Conservation (phyloP, 768 basidiomycete species). For the Hypholoma sublateritium region DNA sequence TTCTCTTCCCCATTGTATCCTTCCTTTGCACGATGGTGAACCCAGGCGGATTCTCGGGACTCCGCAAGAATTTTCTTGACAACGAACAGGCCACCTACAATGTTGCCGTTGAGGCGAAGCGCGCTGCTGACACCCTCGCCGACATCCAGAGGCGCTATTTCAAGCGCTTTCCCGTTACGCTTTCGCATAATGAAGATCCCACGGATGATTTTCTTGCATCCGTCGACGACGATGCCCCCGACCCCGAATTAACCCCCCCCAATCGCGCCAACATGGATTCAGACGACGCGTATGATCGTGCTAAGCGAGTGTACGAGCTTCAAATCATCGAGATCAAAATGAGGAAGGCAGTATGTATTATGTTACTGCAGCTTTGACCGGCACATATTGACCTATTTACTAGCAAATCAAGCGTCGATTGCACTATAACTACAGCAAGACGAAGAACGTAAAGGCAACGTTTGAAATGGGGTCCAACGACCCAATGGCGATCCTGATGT, state of each 20-base stretch:
- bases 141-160: constrained; percentile 1
- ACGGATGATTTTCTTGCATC: not conserved
- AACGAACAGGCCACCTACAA: not conserved
- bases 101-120: not conserved
- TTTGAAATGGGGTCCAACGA: not conserved
- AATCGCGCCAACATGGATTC: not conserved
- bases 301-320: not conserved
- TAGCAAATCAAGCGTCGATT: not conserved
- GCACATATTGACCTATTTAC: not conserved
- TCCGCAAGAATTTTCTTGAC: not conserved
- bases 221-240: constrained; percentile 1
- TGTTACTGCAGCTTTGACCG: not conserved
- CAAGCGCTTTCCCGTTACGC: not conserved
- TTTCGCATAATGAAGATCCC: not conserved
- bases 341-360: not conserved
- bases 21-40: too few relatives aligned
- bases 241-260: not conserved
- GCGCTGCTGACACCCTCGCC: not conserved
- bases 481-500: too few relatives aligned
- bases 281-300: not conserved
- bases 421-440: not conserved
- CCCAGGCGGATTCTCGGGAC: not conserved
- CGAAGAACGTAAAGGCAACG: not conserved
- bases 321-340: not conserved
- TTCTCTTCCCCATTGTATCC: too few relatives aligned